Conservation (phyloP, 2,329 filamentous ascomycete species). For the Xylaria sp. region DNA sequence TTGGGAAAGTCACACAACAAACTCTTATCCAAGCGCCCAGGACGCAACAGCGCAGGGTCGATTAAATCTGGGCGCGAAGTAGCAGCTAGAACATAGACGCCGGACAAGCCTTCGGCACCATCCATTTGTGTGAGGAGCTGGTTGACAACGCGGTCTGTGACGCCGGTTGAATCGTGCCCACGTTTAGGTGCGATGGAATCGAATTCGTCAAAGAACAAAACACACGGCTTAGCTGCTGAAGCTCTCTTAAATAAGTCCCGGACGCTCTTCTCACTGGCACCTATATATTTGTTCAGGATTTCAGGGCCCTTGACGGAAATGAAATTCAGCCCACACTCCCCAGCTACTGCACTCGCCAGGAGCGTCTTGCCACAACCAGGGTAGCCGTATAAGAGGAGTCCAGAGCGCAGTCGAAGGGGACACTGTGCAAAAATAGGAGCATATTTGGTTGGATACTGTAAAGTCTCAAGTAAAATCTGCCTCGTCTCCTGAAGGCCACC, state of each 20-base stretch:
- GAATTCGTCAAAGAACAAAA: conserved; percentile 98
- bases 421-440: conserved; percentile 97
- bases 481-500: conserved; percentile 87
- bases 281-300: conserved; percentile 99
- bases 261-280: conserved; percentile 94
- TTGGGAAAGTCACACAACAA: conserved; percentile 89
- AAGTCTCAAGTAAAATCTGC: conserved; percentile 88
- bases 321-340: conserved; percentile 97
- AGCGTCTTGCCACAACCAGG: conserved; percentile 97
- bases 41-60: conserved; percentile 88
- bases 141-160: conserved; percentile 98
- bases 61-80: conserved; percentile 94
- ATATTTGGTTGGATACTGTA: conserved; percentile 97
- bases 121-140: conserved; percentile 99
- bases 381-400: conserved; percentile 90
- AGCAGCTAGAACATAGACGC: conserved; percentile 95
- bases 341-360: conserved; percentile 93
- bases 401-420: conserved; percentile 90
- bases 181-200: conserved; percentile 97
- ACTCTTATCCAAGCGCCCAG: conserved; percentile 91
- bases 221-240: conserved; percentile 86
- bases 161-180: conserved; percentile 95
- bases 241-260: conserved; percentile 94
- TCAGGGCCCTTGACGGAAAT: conserved; percentile 98
- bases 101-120: conserved; percentile 90